Conservation (phyloP, 306 rosid species). For the Mucuna pruriens region DNA sequence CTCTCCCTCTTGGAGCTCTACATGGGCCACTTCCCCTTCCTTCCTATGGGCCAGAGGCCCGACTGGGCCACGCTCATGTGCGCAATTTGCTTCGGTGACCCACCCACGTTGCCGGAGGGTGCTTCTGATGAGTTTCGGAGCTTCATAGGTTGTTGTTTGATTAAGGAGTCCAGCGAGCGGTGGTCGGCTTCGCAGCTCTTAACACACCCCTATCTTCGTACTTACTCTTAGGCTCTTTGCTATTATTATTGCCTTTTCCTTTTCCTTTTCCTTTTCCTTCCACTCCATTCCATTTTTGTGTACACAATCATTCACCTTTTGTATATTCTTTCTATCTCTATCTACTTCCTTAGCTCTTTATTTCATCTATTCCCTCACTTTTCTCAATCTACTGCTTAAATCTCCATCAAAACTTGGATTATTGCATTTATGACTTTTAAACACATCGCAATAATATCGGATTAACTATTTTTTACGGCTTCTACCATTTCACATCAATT, state of each 20-base stretch:
- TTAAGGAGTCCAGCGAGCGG: constrained; percentile 75
- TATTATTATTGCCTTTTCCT: too few species aligned
- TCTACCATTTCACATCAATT: too few species aligned
- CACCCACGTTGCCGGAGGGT: constrained; percentile 61
- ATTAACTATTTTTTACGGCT: too few species aligned
- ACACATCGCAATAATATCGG: too few species aligned
- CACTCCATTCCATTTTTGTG: not conserved
- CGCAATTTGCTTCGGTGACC: constrained; percentile 81
- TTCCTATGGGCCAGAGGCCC: constrained; percentile 72
- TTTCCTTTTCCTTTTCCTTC: too few species aligned
- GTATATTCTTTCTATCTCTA: not conserved
- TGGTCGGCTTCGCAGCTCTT: constrained; percentile 73
- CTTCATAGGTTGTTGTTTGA: constrained; percentile 73
- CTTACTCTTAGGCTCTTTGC: too few species aligned
- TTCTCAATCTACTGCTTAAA: too few species aligned
- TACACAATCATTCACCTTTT: not conserved
- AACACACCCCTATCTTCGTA: constrained; percentile 65
- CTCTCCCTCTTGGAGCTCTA: constrained; percentile 72
- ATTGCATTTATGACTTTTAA: too few species aligned
- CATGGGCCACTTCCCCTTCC: constrained; percentile 75
- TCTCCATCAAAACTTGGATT: too few species aligned
- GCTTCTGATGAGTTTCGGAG: constrained; percentile 61
- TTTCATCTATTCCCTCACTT: too few species aligned
- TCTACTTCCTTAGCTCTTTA: too few species aligned
- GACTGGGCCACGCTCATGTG: constrained; percentile 91